phyloP scores from a whole-genome alignment of 345 rosid genomes.

The Clausena lansium region DNA sequence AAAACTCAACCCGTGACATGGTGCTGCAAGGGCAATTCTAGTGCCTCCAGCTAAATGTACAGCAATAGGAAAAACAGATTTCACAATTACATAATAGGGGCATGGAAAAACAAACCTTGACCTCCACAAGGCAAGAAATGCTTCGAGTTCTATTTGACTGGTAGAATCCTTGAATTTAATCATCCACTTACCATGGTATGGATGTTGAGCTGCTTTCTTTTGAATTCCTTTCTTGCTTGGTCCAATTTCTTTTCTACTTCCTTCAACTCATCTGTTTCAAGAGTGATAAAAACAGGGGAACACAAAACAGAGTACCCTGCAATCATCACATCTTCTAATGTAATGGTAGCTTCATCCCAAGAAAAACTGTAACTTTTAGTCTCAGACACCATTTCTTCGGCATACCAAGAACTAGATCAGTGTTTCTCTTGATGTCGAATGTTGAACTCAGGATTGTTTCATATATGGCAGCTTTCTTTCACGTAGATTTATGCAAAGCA shows the following conservation, averaged over 20 bases:
- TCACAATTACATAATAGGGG: background rate
- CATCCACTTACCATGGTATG: background rate
- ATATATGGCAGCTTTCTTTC: slow-evolving; percentile 44
- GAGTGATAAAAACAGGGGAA: slow-evolving; percentile 29
- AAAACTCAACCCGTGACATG: too few relatives aligned
- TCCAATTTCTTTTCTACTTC: slow-evolving; percentile 13
- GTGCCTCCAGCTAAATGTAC: slow-evolving; percentile 36
- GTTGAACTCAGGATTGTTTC: slow-evolving; percentile 46
- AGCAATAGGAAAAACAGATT: slow-evolving; percentile 24
- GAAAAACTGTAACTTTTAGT: slow-evolving; percentile 45
- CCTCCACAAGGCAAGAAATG: slow-evolving; percentile 41
- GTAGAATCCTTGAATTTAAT: slow-evolving; percentile 22
- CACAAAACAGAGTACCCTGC: slow-evolving; percentile 43
- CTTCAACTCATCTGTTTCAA: slow-evolving; percentile 22
- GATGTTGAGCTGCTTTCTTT: background rate
- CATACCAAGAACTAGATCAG: slow-evolving; percentile 33
- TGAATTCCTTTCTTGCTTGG: background rate
- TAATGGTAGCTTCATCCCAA: slow-evolving; percentile 59
- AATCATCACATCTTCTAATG: slow-evolving; percentile 45
- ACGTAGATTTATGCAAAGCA: slow-evolving; percentile 20
- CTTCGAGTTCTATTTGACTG: slow-evolving; percentile 39
- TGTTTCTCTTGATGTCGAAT: slow-evolving; percentile 23
- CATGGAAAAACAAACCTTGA: slow-evolving; percentile 27
- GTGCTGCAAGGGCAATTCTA: slow-evolving; percentile 44
- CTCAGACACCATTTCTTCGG: slow-evolving; percentile 47